phyloP scores from a whole-genome alignment of 1,139 yeast genomes.

The Casaregolazyma lundiana region DNA sequence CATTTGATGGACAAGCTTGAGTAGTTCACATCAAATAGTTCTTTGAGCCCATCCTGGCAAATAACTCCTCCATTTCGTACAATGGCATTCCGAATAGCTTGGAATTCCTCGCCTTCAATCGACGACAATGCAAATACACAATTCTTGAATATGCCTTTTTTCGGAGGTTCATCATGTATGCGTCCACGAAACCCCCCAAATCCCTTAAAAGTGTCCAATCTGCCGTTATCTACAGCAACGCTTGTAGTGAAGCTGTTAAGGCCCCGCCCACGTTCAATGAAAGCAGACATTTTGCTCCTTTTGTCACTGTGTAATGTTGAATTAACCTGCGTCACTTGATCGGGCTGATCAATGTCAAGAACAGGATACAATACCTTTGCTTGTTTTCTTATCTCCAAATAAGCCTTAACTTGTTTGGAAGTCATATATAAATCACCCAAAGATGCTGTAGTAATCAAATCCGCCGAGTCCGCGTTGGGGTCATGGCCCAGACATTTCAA shows the following conservation, averaged over 20 bases:
- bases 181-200: constrained; percentile 4
- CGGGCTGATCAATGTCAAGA: neutral
- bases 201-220: neutral
- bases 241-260: neutral
- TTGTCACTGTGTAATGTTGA: neutral
- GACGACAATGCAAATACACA: constrained; percentile 45
- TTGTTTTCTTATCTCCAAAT: constrained; percentile 5
- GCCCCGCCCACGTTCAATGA: neutral
- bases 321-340: neutral
- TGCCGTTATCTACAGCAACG: neutral
- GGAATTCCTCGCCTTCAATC: constrained; percentile 36
- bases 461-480: neutral
- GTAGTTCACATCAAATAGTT: constrained; percentile 25
- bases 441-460: neutral
- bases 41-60: constrained; percentile 45
- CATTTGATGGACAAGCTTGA: constrained; percentile 9
- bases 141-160: constrained; percentile 32
- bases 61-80: constrained; percentile 51
- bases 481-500: neutral
- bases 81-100: constrained; percentile 37
- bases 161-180: constrained; percentile 4
- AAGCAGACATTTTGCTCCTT: neutral
- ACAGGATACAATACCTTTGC: constrained; percentile 7
- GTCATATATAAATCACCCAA: constrained; percentile 11
- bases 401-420: constrained; percentile 5